A percentile compares a stretch with the other conserved stretches of the same genome.
phyloP scores from a whole-genome alignment of 2,329 filamentous ascomycete genomes.

The Westerdykella sp. region DNA sequence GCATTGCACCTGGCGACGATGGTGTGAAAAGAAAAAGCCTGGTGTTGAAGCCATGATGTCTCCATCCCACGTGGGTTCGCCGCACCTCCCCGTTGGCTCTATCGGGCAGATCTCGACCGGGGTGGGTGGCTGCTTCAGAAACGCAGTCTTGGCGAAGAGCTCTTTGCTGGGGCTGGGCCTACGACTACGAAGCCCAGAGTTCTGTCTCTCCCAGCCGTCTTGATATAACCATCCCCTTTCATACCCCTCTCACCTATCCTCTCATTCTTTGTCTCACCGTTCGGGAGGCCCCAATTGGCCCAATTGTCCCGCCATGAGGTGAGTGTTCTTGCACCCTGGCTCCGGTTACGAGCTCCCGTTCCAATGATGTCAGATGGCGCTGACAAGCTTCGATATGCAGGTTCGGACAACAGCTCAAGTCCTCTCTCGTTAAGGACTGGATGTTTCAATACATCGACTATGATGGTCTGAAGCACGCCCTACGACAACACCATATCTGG shows the following conservation, averaged over 20 bases:
- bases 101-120: no score
- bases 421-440: constrained; percentile 93
- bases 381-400: constrained; percentile 33
- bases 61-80: no score
- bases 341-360: not conserved
- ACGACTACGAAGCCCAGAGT: no score
- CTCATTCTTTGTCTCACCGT: not conserved
- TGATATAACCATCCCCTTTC: not conserved
- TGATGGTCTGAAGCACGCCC: constrained; percentile 80
- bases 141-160: no score
- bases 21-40: no score
- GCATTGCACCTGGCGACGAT: no score
- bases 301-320: constrained; percentile 3
- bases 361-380: constrained; percentile 3
- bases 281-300: constrained; percentile 2
- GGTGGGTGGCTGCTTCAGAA: no score
- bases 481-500: constrained; percentile 76
- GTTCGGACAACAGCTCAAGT: constrained; percentile 95
- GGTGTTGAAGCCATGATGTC: no score
- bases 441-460: constrained; percentile 99
- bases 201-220: not conserved
- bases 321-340: not conserved
- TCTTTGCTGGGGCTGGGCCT: no score
- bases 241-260: not conserved
- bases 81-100: no score